Base-by-base conservation (phyloP, 2,329 filamentous ascomycete species). In the Nigrograna mackinnonii region DNA sequence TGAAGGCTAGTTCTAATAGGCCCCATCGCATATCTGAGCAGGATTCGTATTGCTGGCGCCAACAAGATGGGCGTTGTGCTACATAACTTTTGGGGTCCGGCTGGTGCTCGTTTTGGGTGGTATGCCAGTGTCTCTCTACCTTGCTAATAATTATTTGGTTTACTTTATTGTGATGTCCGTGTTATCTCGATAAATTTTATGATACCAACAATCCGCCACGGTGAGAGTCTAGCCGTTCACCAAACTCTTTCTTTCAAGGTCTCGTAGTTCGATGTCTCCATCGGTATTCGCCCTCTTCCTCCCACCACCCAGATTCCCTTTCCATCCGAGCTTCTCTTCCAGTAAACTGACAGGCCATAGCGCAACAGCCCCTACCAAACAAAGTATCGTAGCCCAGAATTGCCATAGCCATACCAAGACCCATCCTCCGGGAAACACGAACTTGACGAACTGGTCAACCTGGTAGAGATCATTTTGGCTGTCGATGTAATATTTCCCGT, bases 381-480 rank as follows among this genome's bases (percentile, higher is more conserved):
- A 92, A 4, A 87, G 60, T 3, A 80, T 47, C 0, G 87, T 86
- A 3, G 82, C 82, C 39, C 82, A 74, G 16, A 85, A 70, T 62
- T 91, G 86, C 77, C 80, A 86, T 3, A 77, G 49, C 67, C 80
- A 74, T 1, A 90, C 66, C 2, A 85, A 22, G 18, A 79, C 58
- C 6, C 81, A 83, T 0, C 85, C 68, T 0, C 80, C 77, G 9
- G 74, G 79, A 7, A 79, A 57, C 14, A 91, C 55, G 60, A 95
- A 94, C 55, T 85, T 85, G 47, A 92, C 72, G 49, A 85, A 85
- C 53, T 95, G 86, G 36, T 83, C 85, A 1, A 83, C 76, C 57
- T 92, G 88, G 60, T 95, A 95, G 6, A 91, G 70, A 61, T 96
- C 90, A 52, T 95, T 84, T 63, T 96, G 91, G 14, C 76, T 79